Evolutionary conservation across 768 basidiomycete genomes (phyloP).

Genomic region (Xerocomus potaroensis): DNA sequence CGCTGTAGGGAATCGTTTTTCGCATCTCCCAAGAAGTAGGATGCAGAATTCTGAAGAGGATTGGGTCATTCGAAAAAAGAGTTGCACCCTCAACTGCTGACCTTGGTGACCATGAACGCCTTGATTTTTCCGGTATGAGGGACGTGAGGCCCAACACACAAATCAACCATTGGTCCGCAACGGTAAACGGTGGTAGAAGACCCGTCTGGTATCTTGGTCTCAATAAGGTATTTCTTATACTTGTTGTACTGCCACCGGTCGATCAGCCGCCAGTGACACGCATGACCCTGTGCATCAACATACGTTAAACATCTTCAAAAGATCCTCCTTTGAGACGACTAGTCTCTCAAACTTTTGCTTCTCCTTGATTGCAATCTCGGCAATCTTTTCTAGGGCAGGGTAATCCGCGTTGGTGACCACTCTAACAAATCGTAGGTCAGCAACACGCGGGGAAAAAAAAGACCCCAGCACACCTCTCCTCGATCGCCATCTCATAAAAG

Average conservation of each 20-base stretch:
- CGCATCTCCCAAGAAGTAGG: constrained; percentile 94
- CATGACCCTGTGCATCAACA: constrained; percentile 24
- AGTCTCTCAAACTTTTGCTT: constrained; percentile 96
- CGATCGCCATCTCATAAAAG: constrained; percentile 98
- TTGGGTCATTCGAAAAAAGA: background rate
- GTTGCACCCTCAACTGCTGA: constrained; percentile 23
- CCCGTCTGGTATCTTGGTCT: constrained; percentile 93
- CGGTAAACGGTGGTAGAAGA: constrained; percentile 97
- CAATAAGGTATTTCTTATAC: constrained; percentile 94
- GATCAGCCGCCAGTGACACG: background rate
- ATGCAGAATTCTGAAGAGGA: constrained; percentile 77
- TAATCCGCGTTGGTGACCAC: constrained; percentile 81
- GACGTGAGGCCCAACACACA: constrained; percentile 96
- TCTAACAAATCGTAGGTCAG: constrained; percentile 33
- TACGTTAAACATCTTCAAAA: constrained; percentile 95
- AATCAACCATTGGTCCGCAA: constrained; percentile 97
- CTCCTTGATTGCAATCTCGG: constrained; percentile 88
- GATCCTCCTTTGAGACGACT: constrained; percentile 89
- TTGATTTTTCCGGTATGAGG: constrained; percentile 98
- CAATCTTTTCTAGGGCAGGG: constrained; percentile 81
- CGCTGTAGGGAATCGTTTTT: constrained; percentile 94
- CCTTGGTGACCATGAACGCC: constrained; percentile 95
- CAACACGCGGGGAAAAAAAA: too few relatives aligned
- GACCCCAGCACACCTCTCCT: constrained; percentile 51
- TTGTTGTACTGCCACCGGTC: constrained; percentile 79